A percentile compares a stretch with the other conserved stretches of the same genome.
phyloP scores from a whole-genome alignment of 768 basidiomycete species.

The Pleurotus tuoliensis region DNA sequence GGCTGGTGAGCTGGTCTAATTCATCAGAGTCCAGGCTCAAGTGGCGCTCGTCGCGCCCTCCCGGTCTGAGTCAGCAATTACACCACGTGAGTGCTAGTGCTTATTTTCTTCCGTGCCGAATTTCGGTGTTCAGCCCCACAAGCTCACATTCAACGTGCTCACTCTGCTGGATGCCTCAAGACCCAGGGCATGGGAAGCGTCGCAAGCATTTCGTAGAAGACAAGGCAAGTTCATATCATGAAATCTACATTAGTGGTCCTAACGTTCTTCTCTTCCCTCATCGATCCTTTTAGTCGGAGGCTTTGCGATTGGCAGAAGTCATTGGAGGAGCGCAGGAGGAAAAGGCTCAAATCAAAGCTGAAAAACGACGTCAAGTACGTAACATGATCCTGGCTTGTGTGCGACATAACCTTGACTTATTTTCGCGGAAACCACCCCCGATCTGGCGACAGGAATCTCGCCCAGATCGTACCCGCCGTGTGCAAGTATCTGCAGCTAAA shows the following conservation, averaged over 20 bases:
- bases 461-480: not conserved
- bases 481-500: slow-evolving; percentile 25
- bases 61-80: too few species aligned
- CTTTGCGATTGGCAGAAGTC: slow-evolving; percentile 40
- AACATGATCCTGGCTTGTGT: not conserved
- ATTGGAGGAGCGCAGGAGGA: slow-evolving; percentile 45
- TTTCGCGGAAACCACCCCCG: too few species aligned
- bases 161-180: not conserved
- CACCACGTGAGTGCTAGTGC: too few species aligned
- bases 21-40: too few species aligned
- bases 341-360: slow-evolving; percentile 33
- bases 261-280: too few species aligned
- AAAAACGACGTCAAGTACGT: slow-evolving; percentile 35
- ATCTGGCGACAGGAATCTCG: slow-evolving; percentile 13
- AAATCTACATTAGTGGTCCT: not conserved
- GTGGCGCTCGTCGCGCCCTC: too few species aligned
- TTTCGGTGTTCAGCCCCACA: too few species aligned
- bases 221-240: not conserved
- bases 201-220: slow-evolving; percentile 1
- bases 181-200: not conserved
- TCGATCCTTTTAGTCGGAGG: slow-evolving; percentile 26
- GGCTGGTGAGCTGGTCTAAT: too few species aligned
- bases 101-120: too few species aligned
- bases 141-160: too few species aligned
- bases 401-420: not conserved